These are phyloP conservation scores for Ocimum tenuiflorum DNA, from an alignment of 257 asterid species.

Conservation along the genomic window DNA sequence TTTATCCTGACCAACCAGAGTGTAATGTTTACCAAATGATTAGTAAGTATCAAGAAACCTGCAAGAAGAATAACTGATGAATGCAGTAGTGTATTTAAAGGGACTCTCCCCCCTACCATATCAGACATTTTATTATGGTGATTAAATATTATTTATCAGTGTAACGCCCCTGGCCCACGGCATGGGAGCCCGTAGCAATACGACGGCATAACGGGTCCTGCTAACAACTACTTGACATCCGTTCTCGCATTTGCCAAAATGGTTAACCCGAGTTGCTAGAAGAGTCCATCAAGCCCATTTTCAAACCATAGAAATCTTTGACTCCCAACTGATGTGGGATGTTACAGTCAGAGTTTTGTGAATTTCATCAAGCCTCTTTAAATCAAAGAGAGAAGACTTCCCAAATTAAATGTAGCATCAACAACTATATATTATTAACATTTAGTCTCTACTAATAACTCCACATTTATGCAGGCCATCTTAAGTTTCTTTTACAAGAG, in stretches of 20 bases:
- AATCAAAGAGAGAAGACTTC: not conserved
- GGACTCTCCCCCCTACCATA: not conserved
- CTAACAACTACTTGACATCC: too few relatives aligned
- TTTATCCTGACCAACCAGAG: slow-evolving; percentile 48
- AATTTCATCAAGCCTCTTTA: slow-evolving; percentile 5
- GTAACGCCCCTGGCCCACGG: too few relatives aligned
- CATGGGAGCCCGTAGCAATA: too few relatives aligned
- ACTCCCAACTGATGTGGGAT: too few relatives aligned
- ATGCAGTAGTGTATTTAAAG: not conserved
- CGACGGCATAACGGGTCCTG: too few relatives aligned
- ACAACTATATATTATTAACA: not conserved
- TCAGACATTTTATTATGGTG: slow-evolving; percentile 5
- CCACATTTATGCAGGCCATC: too few relatives aligned
- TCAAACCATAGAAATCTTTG: too few relatives aligned
- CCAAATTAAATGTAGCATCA: not conserved
- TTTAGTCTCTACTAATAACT: not conserved
- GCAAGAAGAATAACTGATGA: not conserved
- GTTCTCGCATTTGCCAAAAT: too few relatives aligned
- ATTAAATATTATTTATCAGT: not conserved
- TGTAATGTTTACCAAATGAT: slow-evolving; percentile 17
- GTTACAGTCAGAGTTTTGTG: too few relatives aligned
- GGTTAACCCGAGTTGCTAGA: too few relatives aligned
- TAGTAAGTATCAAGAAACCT: slow-evolving; percentile 21
- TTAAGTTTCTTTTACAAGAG: too few relatives aligned
- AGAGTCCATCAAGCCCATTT: too few relatives aligned